Base-by-base conservation (phyloP, 1,284 basidiomycete genomes). In the Fomes fomentarius region DNA sequence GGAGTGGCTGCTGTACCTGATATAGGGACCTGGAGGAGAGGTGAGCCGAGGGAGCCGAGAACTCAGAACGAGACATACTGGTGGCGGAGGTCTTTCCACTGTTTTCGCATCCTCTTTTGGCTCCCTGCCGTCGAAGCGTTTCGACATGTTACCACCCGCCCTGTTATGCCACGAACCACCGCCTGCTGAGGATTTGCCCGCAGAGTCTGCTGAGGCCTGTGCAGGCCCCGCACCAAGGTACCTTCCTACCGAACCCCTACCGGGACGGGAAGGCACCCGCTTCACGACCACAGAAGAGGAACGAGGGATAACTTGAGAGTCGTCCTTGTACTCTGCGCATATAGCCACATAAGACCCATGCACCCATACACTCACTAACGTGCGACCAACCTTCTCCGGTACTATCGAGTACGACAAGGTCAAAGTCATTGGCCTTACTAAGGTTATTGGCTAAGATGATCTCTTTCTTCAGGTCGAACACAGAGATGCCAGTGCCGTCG, bases 401-500 rank as follows among this genome's bases (percentile, higher is more conserved):
- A 48, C 84, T 78, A 68, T 97, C 94, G 68, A 87, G 91, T 28
- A 99, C 79, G 52, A 85, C 85, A 35, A 99, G 81, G 74, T 99
- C 97, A 78, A 99, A 98, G 71, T 99, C 97, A 69, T 91, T 94
- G 57, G 94, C 94, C 77, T 97, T 97, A 76, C 85, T 86, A 66
- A 99, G 88, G 72, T 93, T 96, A 74, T 98, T 98, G 69, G 90
- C 91, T 61, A 97, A 78, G 68, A 99, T 96, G 71, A 99, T 94
- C 77, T 99, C 96, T 77, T 91, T 92, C 79, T 99, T 99, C 72
- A 99, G 80, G 74, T 99, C 97, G 82, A 98, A 99, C 61, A 99
- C 94, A 66, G 94, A 96, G 70, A 99, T 98, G 62, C 94, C 94
- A 60, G 96, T 98, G 66, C 96, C 96, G 71, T 99, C 96, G 77